Evolutionary conservation across 139 green algal species (phyloP), one percentile per base, ranked within the genome.

Genomic region (Chlamydomonas sp.): DNA sequence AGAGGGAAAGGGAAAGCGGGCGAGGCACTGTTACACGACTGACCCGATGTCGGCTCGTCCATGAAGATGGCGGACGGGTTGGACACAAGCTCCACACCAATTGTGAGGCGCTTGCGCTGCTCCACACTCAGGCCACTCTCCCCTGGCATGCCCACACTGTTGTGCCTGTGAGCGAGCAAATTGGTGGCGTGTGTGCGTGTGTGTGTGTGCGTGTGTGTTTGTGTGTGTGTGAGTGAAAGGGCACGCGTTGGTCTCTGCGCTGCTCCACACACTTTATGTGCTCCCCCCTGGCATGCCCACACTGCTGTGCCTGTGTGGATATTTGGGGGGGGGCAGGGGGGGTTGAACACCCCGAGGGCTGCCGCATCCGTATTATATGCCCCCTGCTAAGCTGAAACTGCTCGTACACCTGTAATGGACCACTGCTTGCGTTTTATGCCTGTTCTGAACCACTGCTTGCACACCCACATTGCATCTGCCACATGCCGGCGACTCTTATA

Each of bases 31-130:
- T 54, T 54, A 16, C 43, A n/a, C 13, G 16, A 34, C 54, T 63
- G 5, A 63, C 65, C 65, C 36, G 39, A 75, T 36, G 75, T 84
- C 28, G 77, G 78, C 69, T 87, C 80, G 47, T 84, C 82, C 79
- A 84, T 82, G 69, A 84, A 85, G 16, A 86, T 65, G 2, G 78
- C 49, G 2, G 57, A 48, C 4, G 87, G 85, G 77, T 91, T 90
- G 58, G 87, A 80, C 31, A 96, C 91, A 30, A 96, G 82, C 83
- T 97, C 91, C 35, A 97, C 88, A 0, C 74, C 91, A 69, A 97
- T 96, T 58, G 82, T 94, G 29, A 96, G 83, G 2, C 89, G 75
- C 81, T 96, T 96, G 64, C 90, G 79, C 76, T 95, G 85, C 83
- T 96, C 91, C 28, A 85, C 72, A n/a, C 58, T 80, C 48, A 95